phyloP scores from a whole-genome alignment of 805 yeast genomes.

The Pichia thaimueangensis region DNA sequence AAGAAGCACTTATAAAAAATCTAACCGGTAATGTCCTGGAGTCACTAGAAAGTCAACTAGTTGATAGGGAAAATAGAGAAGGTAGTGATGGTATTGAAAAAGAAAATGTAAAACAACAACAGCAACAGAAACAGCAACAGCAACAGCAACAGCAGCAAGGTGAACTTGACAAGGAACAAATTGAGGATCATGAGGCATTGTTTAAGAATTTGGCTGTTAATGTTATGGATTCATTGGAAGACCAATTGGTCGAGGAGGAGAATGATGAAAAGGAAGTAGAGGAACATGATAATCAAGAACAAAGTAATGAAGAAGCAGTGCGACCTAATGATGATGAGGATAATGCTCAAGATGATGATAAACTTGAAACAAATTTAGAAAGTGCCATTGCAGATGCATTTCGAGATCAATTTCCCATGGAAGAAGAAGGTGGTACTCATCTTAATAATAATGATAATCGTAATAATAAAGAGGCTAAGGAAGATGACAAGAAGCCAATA shows the following conservation, averaged over 20 bases:
- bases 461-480: too few relatives aligned
- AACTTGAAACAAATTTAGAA: slow-evolving; percentile 6
- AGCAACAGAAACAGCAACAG: too few relatives aligned
- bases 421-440: neutral
- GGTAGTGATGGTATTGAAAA: neutral
- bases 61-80: neutral
- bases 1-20: slow-evolving; percentile 8
- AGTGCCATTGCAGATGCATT: slow-evolving; percentile 16
- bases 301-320: neutral
- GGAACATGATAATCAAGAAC: neutral
- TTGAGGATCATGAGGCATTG: too few relatives aligned
- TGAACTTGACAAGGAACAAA: too few relatives aligned
- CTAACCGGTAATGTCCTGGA: slow-evolving; percentile 7
- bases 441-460: too few relatives aligned
- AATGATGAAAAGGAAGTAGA: neutral
- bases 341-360: neutral
- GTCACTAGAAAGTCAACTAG: neutral
- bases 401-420: slow-evolving; percentile 1
- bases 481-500: too few relatives aligned
- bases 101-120: neutral
- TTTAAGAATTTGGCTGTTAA: neutral
- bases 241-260: neutral
- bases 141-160: too few relatives aligned
- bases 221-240: neutral
- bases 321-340: neutral